Evolutionary conservation across 1,284 basidiomycete species (phyloP).

Genomic region (Austroboletus niveus): DNA sequence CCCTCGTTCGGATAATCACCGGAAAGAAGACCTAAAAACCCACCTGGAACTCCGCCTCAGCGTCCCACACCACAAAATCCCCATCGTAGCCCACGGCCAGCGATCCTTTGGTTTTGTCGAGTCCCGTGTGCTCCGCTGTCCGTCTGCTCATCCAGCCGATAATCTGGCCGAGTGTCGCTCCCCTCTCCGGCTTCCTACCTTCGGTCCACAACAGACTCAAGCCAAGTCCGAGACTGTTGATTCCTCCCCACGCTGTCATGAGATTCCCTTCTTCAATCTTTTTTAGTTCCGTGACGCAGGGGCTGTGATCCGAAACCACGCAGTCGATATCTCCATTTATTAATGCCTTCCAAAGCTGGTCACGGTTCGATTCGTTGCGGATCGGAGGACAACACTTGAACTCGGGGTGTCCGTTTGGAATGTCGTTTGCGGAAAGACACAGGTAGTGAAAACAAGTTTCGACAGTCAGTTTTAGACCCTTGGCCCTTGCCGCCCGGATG

Average conservation of each 20-base stretch:
- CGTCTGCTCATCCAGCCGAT: conserved; percentile 71
- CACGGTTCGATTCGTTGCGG: conserved; percentile 68
- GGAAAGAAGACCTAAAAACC: conserved; percentile 20
- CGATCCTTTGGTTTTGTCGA: conserved; percentile 68
- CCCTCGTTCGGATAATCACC: conserved; percentile 8
- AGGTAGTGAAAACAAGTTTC: conserved; percentile 97
- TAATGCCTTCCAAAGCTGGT: conserved; percentile 77
- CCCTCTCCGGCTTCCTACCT: conserved; percentile 48
- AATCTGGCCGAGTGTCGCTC: conserved; percentile 58
- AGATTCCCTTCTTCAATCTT: conserved; percentile 75
- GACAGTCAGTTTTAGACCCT: conserved; percentile 72
- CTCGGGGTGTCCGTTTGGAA: conserved; percentile 72
- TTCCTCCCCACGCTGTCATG: conserved; percentile 91
- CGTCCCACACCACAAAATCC: conserved; percentile 85
- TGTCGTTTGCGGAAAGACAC: conserved; percentile 59
- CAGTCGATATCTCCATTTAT: conserved; percentile 81
- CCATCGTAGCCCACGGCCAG: conserved; percentile 75
- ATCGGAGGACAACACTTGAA: conserved; percentile 98
- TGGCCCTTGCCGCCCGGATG: conserved; percentile 64
- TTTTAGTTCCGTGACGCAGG: conserved; percentile 83
- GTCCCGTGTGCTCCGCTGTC: conserved; percentile 77
- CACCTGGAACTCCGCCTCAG: conserved; percentile 59
- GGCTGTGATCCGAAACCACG: conserved; percentile 92
- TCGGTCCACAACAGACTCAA: conserved; percentile 87
- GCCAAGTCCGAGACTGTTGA: conserved; percentile 85